Evolutionary conservation across 2,329 filamentous ascomycete species (phyloP).

Genomic region (Trichoderma cornu-damae): DNA sequence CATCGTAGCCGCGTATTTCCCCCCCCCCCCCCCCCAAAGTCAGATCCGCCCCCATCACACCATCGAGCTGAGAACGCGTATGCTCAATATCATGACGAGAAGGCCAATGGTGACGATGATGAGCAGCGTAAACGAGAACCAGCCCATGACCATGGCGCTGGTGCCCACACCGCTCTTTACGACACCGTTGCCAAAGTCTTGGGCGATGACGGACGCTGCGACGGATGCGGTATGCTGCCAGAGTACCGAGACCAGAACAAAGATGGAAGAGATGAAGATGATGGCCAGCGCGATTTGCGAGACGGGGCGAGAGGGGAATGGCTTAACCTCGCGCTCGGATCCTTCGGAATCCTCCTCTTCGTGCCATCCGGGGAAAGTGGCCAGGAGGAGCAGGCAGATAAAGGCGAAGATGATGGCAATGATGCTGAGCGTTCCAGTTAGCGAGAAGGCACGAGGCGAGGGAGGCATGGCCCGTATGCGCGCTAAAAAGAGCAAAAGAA

Average conservation of each 20-base stretch:
- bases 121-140: conserved; percentile 91
- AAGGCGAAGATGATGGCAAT: conserved; percentile 97
- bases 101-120: conserved; percentile 94
- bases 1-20: not conserved
- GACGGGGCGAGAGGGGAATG: conserved; percentile 86
- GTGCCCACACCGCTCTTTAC: conserved; percentile 86
- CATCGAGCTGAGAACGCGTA: conserved; percentile 67
- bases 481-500: no score
- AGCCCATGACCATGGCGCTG: conserved; percentile 92
- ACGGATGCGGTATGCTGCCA: conserved; percentile 97
- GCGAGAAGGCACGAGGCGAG: no score
- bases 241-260: conserved; percentile 67
- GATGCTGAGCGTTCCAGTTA: conserved; percentile 54
- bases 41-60: conserved; percentile 27
- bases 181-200: conserved; percentile 86
- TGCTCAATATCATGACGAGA: conserved; percentile 94
- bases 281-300: conserved; percentile 90
- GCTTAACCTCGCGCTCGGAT: conserved; percentile 84
- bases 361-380: conserved; percentile 97
- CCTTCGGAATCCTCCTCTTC: conserved; percentile 78
- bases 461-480: no score
- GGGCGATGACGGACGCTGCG: conserved; percentile 85
- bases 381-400: conserved; percentile 87
- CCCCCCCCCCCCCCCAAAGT: no score
- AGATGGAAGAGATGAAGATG: conserved; percentile 73